Conservation (phyloP, 2,329 filamentous ascomycete species). For the Trichoderma sp. region DNA sequence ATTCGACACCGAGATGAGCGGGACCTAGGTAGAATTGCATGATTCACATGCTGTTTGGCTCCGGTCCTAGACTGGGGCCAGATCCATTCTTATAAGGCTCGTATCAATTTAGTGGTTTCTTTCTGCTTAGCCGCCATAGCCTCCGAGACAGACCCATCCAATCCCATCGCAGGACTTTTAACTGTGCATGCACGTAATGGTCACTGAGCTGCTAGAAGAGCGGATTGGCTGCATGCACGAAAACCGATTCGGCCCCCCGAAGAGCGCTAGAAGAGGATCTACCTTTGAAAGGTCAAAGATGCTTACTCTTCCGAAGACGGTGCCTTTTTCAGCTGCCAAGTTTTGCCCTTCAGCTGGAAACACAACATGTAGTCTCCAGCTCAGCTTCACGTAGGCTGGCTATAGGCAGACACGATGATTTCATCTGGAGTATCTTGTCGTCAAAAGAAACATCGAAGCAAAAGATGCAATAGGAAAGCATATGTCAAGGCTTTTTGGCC, state of each 20-base stretch:
- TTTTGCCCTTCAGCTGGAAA: not conserved
- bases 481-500: not conserved
- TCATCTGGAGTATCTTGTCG: not conserved
- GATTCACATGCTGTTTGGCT: not conserved
- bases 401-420: not conserved
- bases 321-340: not conserved
- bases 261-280: not conserved
- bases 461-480: not conserved
- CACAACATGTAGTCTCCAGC: not conserved
- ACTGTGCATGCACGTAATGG: not conserved
- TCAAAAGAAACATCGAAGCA: not conserved
- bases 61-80: not conserved
- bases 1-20: not conserved
- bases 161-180: not conserved
- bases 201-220: not conserved
- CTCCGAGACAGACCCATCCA: not conserved
- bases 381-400: not conserved
- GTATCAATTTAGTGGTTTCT: not conserved
- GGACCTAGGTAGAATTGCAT: not conserved
- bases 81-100: not conserved
- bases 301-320: not conserved
- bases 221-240: not conserved
- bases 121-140: not conserved
- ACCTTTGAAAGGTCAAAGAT: not conserved
- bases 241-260: not conserved